These are phyloP conservation scores for Suillus subluteus DNA, from an alignment of 768 basidiomycete species.

Conservation along the genomic window DNA sequence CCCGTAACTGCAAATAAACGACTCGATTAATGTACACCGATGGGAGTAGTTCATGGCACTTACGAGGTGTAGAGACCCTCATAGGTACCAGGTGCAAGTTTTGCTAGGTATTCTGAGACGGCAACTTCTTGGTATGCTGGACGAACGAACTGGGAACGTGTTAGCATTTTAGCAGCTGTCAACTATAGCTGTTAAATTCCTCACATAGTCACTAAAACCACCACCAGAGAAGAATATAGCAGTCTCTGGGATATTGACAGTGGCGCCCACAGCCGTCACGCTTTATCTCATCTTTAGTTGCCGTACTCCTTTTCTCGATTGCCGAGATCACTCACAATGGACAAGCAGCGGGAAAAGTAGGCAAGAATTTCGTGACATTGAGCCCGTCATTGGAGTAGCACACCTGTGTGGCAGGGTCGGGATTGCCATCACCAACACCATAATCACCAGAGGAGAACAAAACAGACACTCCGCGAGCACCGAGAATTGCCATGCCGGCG, in stretches of 20 bases:
- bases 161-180: constrained; percentile 13
- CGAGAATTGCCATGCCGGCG: constrained; percentile 62
- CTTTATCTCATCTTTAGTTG: constrained; percentile 34
- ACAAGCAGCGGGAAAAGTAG: constrained; percentile 64
- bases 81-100: constrained; percentile 53
- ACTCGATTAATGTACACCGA: constrained; percentile 17
- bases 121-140: constrained; percentile 56
- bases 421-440: constrained; percentile 71
- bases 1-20: constrained; percentile 40
- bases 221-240: constrained; percentile 70
- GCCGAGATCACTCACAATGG: constrained; percentile 46
- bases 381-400: constrained; percentile 65
- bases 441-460: constrained; percentile 68
- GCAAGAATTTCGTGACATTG: constrained; percentile 57
- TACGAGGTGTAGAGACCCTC: constrained; percentile 64
- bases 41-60: constrained; percentile 28
- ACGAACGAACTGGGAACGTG: constrained; percentile 46
- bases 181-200: neutral
- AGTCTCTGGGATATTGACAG: constrained; percentile 59
- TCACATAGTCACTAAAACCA: constrained; percentile 71
- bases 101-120: constrained; percentile 48
- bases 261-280: constrained; percentile 75
- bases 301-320: neutral
- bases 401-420: constrained; percentile 53
- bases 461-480: constrained; percentile 68